phyloP scores from a whole-genome alignment of 768 basidiomycete genomes.

The Cyclocybe aegerita region DNA sequence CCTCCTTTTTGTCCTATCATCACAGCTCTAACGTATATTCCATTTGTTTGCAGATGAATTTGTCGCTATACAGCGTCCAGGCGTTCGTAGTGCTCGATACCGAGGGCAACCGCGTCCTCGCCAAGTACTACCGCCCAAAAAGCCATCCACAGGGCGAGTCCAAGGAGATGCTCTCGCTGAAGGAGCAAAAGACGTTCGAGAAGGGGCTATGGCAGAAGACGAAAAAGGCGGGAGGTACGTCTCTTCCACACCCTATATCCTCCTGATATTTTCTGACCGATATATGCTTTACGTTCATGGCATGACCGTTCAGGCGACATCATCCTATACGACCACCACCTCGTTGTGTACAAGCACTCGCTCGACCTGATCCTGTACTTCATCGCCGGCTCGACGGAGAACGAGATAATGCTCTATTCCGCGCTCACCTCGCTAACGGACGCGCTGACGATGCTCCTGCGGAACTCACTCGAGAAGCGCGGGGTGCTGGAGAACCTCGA shows the following conservation, averaged over 20 bases:
- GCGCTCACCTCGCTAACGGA: constrained; percentile 85
- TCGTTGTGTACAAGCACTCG: constrained; percentile 93
- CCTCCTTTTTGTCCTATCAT: neutral
- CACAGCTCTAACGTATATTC: neutral
- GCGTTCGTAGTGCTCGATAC: constrained; percentile 91
- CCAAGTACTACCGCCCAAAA: constrained; percentile 92
- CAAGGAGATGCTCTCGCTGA: constrained; percentile 66
- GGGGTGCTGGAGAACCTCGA: constrained; percentile 94
- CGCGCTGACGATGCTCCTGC: constrained; percentile 79
- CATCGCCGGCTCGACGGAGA: constrained; percentile 82
- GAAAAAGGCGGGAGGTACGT: constrained; percentile 85
- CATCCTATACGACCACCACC: constrained; percentile 84
- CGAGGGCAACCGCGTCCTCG: constrained; percentile 93
- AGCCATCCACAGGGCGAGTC: constrained; percentile 59
- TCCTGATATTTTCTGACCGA: neutral
- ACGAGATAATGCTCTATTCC: constrained; percentile 94
- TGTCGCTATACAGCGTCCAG: constrained; percentile 84
- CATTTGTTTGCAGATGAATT: constrained; percentile 51
- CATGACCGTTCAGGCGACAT: constrained; percentile 73
- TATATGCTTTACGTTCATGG: neutral
- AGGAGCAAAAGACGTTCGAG: constrained; percentile 95
- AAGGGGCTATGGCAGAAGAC: constrained; percentile 96
- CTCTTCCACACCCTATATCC: neutral
- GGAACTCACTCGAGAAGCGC: constrained; percentile 94
- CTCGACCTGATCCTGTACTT: constrained; percentile 96